phyloP scores from a whole-genome alignment of 129 eudicot genomes.

The Flaveria sonorensis region DNA sequence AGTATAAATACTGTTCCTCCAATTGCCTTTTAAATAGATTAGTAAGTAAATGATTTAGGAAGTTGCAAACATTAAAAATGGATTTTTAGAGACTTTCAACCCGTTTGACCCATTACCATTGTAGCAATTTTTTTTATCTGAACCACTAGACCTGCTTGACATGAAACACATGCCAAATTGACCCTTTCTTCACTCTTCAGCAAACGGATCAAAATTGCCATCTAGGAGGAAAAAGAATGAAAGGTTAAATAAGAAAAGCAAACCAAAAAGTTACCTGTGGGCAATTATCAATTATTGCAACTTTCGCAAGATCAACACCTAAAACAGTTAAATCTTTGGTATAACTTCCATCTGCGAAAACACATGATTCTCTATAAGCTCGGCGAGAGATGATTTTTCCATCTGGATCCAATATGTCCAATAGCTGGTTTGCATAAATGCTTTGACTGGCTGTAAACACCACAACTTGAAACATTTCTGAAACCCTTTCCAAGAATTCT shows the following conservation, averaged over 20 bases:
- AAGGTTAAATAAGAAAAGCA: background rate
- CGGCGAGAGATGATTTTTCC: slow-evolving; percentile 76
- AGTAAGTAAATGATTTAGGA: background rate
- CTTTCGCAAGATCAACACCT: slow-evolving; percentile 96
- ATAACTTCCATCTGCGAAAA: slow-evolving; percentile 80
- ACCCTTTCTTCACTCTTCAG: background rate
- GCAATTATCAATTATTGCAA: slow-evolving; percentile 89
- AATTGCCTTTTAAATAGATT: too few species aligned
- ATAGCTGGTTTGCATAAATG: slow-evolving; percentile 85
- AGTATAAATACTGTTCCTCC: too few species aligned
- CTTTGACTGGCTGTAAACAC: slow-evolving; percentile 98
- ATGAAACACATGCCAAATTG: background rate
- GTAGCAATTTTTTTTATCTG: background rate
- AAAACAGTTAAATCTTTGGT: slow-evolving; percentile 90
- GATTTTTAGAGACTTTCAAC: background rate
- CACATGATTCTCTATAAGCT: slow-evolving; percentile 96
- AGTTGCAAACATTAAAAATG: background rate
- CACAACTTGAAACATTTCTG: slow-evolving; percentile 81
- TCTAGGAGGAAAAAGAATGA: background rate
- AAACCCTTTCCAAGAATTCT: slow-evolving; percentile 75
- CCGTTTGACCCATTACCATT: background rate
- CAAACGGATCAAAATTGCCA: background rate
- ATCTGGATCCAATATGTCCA: slow-evolving; percentile 87
- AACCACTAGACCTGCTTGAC: background rate
- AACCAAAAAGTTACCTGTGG: slow-evolving; percentile 66